Conservation (phyloP, 2,329 filamentous ascomycete genomes). For the Paecilomyces sp. region DNA sequence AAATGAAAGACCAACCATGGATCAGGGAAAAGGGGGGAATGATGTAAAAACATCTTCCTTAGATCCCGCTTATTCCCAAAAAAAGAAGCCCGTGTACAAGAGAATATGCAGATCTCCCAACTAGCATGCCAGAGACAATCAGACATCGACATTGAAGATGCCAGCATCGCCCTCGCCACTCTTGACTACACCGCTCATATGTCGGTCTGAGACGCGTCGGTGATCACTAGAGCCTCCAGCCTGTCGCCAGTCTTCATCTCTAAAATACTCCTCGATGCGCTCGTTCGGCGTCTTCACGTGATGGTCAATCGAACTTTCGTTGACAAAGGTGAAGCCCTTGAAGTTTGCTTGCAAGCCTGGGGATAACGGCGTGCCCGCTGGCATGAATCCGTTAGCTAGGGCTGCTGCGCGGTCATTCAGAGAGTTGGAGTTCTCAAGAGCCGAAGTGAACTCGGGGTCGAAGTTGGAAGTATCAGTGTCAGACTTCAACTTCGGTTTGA, state of each 20-base stretch:
- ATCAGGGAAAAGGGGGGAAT: not conserved
- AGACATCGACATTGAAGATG: slow-evolving; percentile 40
- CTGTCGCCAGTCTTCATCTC: slow-evolving; percentile 32
- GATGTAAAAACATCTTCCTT: slow-evolving; percentile 1
- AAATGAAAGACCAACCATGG: not conserved
- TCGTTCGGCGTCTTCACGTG: slow-evolving; percentile 30
- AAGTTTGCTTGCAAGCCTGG: slow-evolving; percentile 97
- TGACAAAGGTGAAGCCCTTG: slow-evolving; percentile 97
- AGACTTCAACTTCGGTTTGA: slow-evolving; percentile 95
- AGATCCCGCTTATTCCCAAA: not conserved
- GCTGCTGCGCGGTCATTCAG: slow-evolving; percentile 87
- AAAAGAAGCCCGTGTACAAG: not conserved
- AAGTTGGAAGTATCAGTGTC: slow-evolving; percentile 97
- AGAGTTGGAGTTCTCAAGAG: slow-evolving; percentile 76
- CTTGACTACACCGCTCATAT: slow-evolving; percentile 39
- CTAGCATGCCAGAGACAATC: slow-evolving; percentile 15
- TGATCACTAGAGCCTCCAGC: slow-evolving; percentile 15
- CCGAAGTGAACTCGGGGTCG: slow-evolving; percentile 96
- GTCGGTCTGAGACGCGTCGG: slow-evolving; percentile 20
- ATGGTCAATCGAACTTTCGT: slow-evolving; percentile 85
- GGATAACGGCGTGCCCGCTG: slow-evolving; percentile 84
- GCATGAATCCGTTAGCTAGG: slow-evolving; percentile 70
- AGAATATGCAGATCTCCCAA: slow-evolving; percentile 8
- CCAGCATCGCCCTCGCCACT: slow-evolving; percentile 31
- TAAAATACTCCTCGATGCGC: slow-evolving; percentile 36